These are phyloP conservation scores for Neopestalotiopsis clavispora DNA, from an alignment of 2,329 filamentous ascomycete genomes.

Conservation along the genomic window DNA sequence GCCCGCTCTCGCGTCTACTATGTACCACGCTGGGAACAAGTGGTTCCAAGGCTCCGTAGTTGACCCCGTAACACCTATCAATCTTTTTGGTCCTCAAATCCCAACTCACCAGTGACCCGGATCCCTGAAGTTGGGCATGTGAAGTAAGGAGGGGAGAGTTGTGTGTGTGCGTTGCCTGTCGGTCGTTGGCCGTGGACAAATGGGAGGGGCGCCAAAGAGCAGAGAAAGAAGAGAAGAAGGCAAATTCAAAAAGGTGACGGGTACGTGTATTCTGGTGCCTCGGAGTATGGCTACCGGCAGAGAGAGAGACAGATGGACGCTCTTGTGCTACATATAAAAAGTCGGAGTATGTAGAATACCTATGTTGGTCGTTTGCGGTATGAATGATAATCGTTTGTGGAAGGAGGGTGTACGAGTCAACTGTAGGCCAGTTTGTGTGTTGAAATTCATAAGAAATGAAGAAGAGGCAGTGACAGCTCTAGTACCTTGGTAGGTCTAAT, in stretches of 20 bases:
- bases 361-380: neutral
- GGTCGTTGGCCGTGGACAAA: neutral
- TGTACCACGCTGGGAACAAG: neutral
- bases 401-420: no score
- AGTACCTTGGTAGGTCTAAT: neutral
- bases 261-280: neutral
- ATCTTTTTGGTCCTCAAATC: neutral
- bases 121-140: conserved; percentile 1
- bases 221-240: neutral
- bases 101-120: neutral
- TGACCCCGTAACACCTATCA: neutral
- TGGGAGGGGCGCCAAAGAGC: neutral
- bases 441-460: neutral
- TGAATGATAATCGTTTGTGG: no score
- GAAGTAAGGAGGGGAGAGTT: neutral
- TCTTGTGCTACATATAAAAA: neutral
- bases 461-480: neutral
- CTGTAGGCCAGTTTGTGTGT: no score
- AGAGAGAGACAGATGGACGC: neutral
- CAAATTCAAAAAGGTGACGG: neutral
- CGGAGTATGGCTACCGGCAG: neutral
- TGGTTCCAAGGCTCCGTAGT: neutral
- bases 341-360: neutral
- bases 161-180: neutral
- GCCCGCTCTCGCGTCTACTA: conserved; percentile 7